A percentile compares a stretch with the other conserved stretches of the same genome.
Evolutionary conservation across 495 filamentous ascomycete species (phyloP).

Genomic region (Xylaria castorea): DNA sequence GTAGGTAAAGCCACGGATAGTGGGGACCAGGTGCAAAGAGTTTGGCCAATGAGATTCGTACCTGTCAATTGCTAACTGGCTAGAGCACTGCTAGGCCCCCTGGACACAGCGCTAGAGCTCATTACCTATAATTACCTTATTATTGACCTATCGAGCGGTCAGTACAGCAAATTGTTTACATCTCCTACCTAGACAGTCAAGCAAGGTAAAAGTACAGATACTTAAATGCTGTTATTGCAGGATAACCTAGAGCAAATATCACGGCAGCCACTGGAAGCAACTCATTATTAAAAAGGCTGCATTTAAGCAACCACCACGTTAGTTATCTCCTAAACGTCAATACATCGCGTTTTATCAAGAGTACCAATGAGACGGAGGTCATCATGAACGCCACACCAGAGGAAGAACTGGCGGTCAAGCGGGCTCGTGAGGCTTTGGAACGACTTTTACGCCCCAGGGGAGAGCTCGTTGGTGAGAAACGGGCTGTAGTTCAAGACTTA

Average conservation of each 20-base stretch:
- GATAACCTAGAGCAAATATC: neutral
- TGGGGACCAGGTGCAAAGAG: neutral
- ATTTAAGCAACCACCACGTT: neutral
- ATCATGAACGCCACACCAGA: slow-evolving; percentile 23
- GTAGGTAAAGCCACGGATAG: slow-evolving; percentile 11
- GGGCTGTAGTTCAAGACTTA: slow-evolving; percentile 40
- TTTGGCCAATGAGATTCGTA: neutral
- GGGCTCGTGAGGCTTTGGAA: slow-evolving; percentile 34
- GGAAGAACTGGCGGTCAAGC: slow-evolving; percentile 32
- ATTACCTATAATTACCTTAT: too few species aligned
- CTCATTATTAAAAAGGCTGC: neutral
- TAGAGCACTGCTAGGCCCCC: neutral
- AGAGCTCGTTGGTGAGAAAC: slow-evolving; percentile 43
- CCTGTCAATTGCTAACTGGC: neutral
- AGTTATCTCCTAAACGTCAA: neutral
- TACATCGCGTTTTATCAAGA: neutral
- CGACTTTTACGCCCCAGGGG: slow-evolving; percentile 45
- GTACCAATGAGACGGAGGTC: neutral
- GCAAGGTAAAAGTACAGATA: neutral
- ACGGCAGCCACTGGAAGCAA: neutral
- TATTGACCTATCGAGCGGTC: neutral
- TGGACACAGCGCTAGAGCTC: neutral
- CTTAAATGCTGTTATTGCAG: neutral
- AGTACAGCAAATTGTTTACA: neutral
- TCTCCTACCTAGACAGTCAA: neutral